These are phyloP conservation scores for Beauveria caledonica DNA, from an alignment of 2,329 filamentous ascomycete species.

Conservation along the genomic window DNA sequence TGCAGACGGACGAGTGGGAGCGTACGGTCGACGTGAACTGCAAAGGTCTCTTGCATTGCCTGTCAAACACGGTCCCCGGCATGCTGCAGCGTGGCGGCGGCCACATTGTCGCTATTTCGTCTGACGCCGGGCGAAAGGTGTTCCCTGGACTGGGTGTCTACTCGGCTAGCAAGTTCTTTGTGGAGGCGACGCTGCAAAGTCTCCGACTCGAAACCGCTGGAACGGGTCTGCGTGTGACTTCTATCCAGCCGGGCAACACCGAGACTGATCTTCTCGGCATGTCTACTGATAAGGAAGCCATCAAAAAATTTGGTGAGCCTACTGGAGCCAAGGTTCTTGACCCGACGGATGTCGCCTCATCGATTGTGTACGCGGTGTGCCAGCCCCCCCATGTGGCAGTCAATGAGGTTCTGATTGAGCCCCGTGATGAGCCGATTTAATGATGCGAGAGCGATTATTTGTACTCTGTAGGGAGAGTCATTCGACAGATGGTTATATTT, in stretches of 20 bases:
- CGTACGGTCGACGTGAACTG: constrained; percentile 79
- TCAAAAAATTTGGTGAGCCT: constrained; percentile 72
- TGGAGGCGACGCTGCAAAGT: constrained; percentile 70
- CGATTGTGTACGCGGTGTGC: constrained; percentile 65
- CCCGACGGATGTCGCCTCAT: constrained; percentile 61
- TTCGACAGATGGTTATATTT: background rate
- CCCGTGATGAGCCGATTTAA: constrained; percentile 65
- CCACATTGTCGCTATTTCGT: constrained; percentile 75
- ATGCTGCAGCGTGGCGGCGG: constrained; percentile 64
- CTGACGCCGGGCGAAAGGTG: constrained; percentile 72
- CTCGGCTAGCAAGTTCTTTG: constrained; percentile 77
- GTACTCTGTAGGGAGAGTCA: background rate
- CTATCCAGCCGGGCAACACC: constrained; percentile 70
- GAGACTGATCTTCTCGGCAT: constrained; percentile 65
- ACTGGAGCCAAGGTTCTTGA: constrained; percentile 68
- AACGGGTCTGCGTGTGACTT: constrained; percentile 62
- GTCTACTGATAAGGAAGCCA: constrained; percentile 66
- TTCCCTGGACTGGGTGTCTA: constrained; percentile 78
- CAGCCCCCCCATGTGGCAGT: constrained; percentile 70
- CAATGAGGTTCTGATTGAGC: constrained; percentile 74
- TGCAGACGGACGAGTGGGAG: constrained; percentile 66
- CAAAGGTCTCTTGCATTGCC: constrained; percentile 69
- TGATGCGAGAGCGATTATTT: background rate
- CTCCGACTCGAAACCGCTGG: constrained; percentile 70
- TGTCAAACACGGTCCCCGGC: constrained; percentile 58